Conservation (phyloP, 768 basidiomycete species). For the Hypsizygus marmoreus region DNA sequence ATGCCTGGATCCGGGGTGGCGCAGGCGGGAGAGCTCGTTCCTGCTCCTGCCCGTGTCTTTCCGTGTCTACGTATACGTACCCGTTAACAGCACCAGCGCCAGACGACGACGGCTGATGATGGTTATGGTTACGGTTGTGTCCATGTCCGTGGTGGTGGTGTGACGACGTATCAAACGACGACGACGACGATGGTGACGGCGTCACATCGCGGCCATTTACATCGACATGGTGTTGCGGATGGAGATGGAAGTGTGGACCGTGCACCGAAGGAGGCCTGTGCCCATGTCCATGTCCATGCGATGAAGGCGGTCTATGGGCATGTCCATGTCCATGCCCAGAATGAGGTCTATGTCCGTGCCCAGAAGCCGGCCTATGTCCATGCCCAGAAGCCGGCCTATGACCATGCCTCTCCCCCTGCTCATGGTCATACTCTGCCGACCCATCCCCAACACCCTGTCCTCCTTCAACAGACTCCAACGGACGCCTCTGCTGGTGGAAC, state of each 20-base stretch:
- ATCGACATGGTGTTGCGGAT: neutral
- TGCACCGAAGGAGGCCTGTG: too few species aligned
- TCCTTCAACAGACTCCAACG: slow-evolving; percentile 12
- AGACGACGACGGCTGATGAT: too few species aligned
- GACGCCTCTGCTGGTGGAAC: slow-evolving; percentile 14
- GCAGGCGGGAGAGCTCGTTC: slow-evolving; percentile 18
- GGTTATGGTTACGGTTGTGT: neutral
- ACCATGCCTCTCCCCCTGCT: neutral
- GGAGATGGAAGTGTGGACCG: too few species aligned
- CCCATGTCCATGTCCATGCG: neutral
- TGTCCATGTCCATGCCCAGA: slow-evolving; percentile 3
- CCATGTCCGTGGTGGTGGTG: neutral
- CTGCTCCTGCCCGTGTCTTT: too few species aligned
- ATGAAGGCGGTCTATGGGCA: neutral
- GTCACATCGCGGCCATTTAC: slow-evolving; percentile 13
- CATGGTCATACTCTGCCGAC: neutral
- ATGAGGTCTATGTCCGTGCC: slow-evolving; percentile 1
- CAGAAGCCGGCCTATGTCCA: too few species aligned
- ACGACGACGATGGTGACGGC: slow-evolving; percentile 10
- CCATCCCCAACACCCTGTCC: too few species aligned
- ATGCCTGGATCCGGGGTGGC: slow-evolving; percentile 7
- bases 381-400: too few species aligned
- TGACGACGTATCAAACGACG: slow-evolving; percentile 8
- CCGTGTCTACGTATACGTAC: too few species aligned
- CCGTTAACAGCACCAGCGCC: too few species aligned